Base-by-base conservation (phyloP, 2,329 filamentous ascomycete genomes). In the Domatiomyces catenatus region DNA sequence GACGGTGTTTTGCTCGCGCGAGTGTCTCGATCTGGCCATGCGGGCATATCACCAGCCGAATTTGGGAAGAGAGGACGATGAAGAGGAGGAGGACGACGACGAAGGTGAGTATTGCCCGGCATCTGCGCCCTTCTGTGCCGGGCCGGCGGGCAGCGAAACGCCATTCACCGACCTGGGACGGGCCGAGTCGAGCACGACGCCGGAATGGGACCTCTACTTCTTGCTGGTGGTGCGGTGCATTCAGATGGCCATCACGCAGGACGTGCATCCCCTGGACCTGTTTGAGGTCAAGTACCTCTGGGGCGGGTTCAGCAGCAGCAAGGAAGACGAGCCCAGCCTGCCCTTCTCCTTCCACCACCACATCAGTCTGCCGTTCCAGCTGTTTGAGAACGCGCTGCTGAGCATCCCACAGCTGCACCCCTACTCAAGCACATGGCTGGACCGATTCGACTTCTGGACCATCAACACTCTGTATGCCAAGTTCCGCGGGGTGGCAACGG, bases 381-480 rank as follows among this genome's bases (percentile, higher is more conserved):
- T 81, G 56, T 69, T 83, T 19, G 75, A 79, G 55, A 77, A 78
- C 7, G 53, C 59, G 12, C 55, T 55, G 51, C 54, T 56, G 24
- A 56, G 54, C 20, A 46, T 51, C n/a, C 42, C 47, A 10, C 39
- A 75, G 47, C 3, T 45, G 19, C 75, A 80, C 58, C 76, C 79
- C 15, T 82, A 80, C 59, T 67, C 67, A 22, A 46, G 57, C 2
- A 17, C 44, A 2, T 61, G 60, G 39, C 57, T 73, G 6, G 53
- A 57, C 1, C 61, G 57, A 10, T 71, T 68, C 55, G 71, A 74
- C 52, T 71, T 67, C 46, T 74, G 71, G 71, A 76, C 95, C 15
- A 76, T 94, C 62, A 94, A 96, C 67, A 94, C 88, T 0, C 74
- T 95, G 4, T 94, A 90, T 65, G 80, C 85, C 57, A 96, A 96